Evolutionary conservation across 1,139 yeast genomes (phyloP), one percentile per base, ranked within the genome.

Genomic region (Meyerozyma elateridarum): DNA sequence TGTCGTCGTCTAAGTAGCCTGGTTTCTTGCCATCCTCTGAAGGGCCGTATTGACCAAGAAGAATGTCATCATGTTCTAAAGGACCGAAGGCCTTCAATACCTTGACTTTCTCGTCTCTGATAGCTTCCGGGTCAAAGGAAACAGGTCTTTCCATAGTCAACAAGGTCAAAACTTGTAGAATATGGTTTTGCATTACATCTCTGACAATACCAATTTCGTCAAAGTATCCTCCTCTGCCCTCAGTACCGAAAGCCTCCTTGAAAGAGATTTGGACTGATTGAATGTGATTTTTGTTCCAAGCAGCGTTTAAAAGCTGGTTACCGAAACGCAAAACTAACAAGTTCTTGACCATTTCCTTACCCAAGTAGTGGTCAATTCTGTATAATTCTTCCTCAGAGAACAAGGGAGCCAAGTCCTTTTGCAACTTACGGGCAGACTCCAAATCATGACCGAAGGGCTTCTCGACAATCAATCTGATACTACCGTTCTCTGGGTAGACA

Each of bases 141-240:
- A 76, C 81, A 9, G 99, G 98, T 58, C 95, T 77, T 56, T 91
- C 98, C 96, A 91, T 89, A 34, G 96, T 87, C 43, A 91, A 67
- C 40, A 93, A 64, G 6, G 97, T 88, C 55, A 91, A 67, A 17
- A 91, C 94, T 65, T 91, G 99, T 51, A 91, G 70, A 52, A 91
- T 64, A 63, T 91, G 99, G 71, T 91, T 91, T 67, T 91, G 99
- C 88, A 93, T 89, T 34, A 91, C 97, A 55, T 91, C 99, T 61
- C 99, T 79, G 45, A 91, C 85, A 52, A 91, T 91, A 37, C 99
- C 99, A 52, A 89, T 87, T 39, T 73, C 70, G 61, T 93, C 97
- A 54, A 93, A 91, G 67, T 91, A 91, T 24, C 98, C 98, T 45
- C 98, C 98, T 54, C 99, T 79, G 39, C 98, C 98, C 62, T 91